Conservation (phyloP, 2,329 filamentous ascomycete genomes). For the Fusarium secorum region DNA sequence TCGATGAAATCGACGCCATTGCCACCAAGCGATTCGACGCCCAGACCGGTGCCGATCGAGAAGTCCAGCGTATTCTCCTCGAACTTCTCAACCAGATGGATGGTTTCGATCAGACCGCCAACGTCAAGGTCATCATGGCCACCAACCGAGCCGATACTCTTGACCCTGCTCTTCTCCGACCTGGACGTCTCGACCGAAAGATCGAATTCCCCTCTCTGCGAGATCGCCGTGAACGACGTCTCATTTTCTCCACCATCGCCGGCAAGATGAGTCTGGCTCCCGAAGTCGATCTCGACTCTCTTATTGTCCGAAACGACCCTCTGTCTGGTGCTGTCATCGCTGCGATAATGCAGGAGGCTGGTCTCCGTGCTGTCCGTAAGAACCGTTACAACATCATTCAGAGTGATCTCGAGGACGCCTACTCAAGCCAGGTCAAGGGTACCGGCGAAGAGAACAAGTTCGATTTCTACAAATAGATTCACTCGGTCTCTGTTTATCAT, state of each 20-base stretch:
- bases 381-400: slow-evolving; percentile 99
- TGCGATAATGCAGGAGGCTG: slow-evolving; percentile 99
- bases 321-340: slow-evolving; percentile 95
- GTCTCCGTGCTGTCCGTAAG: slow-evolving; percentile 91
- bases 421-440: slow-evolving; percentile 94
- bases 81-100: slow-evolving; percentile 99
- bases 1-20: slow-evolving; percentile 98
- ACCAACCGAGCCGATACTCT: slow-evolving; percentile 98
- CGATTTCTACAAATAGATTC: slow-evolving; percentile 84
- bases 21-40: slow-evolving; percentile 99
- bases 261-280: slow-evolving; percentile 96
- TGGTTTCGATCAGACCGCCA: slow-evolving; percentile 97
- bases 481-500: slow-evolving; percentile 2
- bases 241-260: slow-evolving; percentile 98
- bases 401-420: slow-evolving; percentile 94
- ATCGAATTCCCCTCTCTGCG: slow-evolving; percentile 98
- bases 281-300: slow-evolving; percentile 93
- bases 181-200: slow-evolving; percentile 95
- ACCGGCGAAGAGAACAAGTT: slow-evolving; percentile 74
- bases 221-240: slow-evolving; percentile 90
- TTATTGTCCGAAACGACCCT: slow-evolving; percentile 97
- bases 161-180: slow-evolving; percentile 91
- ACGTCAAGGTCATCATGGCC: slow-evolving; percentile 99
- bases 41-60: slow-evolving; percentile 95
- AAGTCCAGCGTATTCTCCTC: slow-evolving; percentile 97